Evolutionary conservation across 164 flowering plant species (phyloP).

Genomic region (Chimonanthus salicifolius): DNA sequence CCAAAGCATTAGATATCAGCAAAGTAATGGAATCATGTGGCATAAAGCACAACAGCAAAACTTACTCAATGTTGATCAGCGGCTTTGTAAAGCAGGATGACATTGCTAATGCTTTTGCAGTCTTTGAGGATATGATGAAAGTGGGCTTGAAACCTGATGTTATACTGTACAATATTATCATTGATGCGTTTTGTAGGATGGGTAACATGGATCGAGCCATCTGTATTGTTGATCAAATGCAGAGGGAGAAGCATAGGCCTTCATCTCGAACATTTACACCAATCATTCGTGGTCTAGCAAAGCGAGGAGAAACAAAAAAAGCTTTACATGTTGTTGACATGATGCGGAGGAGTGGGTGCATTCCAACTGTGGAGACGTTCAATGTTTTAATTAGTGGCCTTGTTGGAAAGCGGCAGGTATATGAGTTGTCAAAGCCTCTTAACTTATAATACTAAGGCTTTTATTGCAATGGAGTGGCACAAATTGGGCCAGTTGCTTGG

Average conservation of each 20-base stretch:
- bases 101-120: slow-evolving; percentile 93
- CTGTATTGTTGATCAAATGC: slow-evolving; percentile 73
- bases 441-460: too few species aligned
- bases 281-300: slow-evolving; percentile 82
- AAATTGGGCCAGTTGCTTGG: background rate
- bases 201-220: slow-evolving; percentile 93
- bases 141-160: slow-evolving; percentile 90
- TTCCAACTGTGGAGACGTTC: slow-evolving; percentile 85
- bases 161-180: slow-evolving; percentile 84
- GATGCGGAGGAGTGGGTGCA: slow-evolving; percentile 91
- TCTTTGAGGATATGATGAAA: slow-evolving; percentile 75
- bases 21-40: slow-evolving; percentile 67
- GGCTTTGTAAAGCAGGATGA: slow-evolving; percentile 82
- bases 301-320: slow-evolving; percentile 68
- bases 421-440: too few species aligned
- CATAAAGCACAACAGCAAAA: slow-evolving; percentile 87
- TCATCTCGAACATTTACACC: slow-evolving; percentile 88
- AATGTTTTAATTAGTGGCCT: slow-evolving; percentile 87
- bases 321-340: slow-evolving; percentile 74
- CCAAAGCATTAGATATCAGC: slow-evolving; percentile 85
- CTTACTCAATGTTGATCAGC: slow-evolving; percentile 92
- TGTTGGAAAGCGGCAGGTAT: slow-evolving; percentile 86
- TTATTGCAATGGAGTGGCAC: background rate
- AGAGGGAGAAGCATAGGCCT: slow-evolving; percentile 66
- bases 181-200: slow-evolving; percentile 94